phyloP scores from a whole-genome alignment of 1,284 basidiomycete species.

The Cutaneotrichosporon dermatis region DNA sequence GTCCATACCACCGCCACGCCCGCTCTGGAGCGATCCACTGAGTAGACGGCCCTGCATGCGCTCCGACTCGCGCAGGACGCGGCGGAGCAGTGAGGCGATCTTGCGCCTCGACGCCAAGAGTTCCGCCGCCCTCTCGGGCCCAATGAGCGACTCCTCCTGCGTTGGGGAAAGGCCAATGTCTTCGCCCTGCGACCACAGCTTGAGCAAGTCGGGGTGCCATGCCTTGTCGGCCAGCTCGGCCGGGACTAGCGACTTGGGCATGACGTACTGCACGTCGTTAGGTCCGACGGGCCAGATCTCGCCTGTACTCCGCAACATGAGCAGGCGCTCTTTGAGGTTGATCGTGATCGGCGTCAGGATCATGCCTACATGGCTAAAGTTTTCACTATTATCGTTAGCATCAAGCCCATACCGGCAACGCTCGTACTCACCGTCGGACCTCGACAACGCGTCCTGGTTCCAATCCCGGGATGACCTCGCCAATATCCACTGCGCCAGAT shows the following conservation, averaged over 20 bases:
- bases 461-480: constrained; percentile 22
- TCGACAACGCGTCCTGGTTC: constrained; percentile 39
- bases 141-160: constrained; percentile 8
- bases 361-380: constrained; percentile 29
- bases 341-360: constrained; percentile 34
- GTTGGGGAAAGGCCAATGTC: constrained; percentile 8
- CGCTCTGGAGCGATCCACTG: constrained; percentile 12
- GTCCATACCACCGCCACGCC: constrained; percentile 31
- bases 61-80: constrained; percentile 39
- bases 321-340: constrained; percentile 26
- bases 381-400: background rate
- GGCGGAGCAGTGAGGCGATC: constrained; percentile 34
- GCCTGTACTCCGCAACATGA: constrained; percentile 36
- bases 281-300: constrained; percentile 39
- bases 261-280: constrained; percentile 45
- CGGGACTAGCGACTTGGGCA: constrained; percentile 37
- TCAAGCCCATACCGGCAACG: no score
- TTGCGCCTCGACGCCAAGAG: constrained; percentile 35
- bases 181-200: constrained; percentile 23
- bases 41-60: constrained; percentile 30
- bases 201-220: constrained; percentile 30
- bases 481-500: constrained; percentile 2
- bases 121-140: constrained; percentile 9
- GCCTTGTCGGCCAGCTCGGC: constrained; percentile 18
- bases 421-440: constrained; percentile 31